Evolutionary conservation across 2,329 filamentous ascomycete species (phyloP).

Genomic region (Fusarium proliferatum): DNA sequence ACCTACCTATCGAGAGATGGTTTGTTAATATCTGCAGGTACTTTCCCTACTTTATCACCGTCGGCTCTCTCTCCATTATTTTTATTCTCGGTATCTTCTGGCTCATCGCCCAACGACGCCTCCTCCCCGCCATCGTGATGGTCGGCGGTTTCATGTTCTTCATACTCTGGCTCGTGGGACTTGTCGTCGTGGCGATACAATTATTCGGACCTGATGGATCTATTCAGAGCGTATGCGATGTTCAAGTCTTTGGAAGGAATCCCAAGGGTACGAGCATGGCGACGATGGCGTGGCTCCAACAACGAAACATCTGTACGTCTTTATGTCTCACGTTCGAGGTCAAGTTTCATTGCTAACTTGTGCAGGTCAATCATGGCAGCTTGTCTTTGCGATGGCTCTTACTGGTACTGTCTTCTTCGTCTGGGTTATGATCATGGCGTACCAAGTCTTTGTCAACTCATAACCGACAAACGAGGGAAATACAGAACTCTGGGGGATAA

Average conservation of each 20-base stretch:
- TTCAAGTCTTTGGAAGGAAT: slow-evolving; percentile 64
- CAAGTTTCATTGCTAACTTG: slow-evolving; percentile 25
- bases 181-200: slow-evolving; percentile 71
- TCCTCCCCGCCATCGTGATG: slow-evolving; percentile 71
- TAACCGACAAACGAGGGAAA: slow-evolving; percentile 19
- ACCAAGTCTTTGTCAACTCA: slow-evolving; percentile 68
- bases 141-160: slow-evolving; percentile 74
- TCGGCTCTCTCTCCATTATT: slow-evolving; percentile 67
- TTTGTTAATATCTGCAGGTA: slow-evolving; percentile 60
- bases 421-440: slow-evolving; percentile 77
- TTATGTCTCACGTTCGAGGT: too few relatives aligned
- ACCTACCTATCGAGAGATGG: background rate
- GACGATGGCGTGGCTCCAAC: slow-evolving; percentile 73
- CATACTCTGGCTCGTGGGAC: slow-evolving; percentile 73
- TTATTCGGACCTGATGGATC: slow-evolving; percentile 70
- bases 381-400: slow-evolving; percentile 71
- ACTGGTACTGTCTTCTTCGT: slow-evolving; percentile 69
- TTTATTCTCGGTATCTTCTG: slow-evolving; percentile 75
- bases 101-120: slow-evolving; percentile 69
- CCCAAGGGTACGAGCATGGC: slow-evolving; percentile 62
- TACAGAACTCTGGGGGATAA: background rate
- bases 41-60: slow-evolving; percentile 73
- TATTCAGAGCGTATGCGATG: slow-evolving; percentile 69
- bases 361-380: slow-evolving; percentile 70
- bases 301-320: slow-evolving; percentile 70